A percentile compares a stretch with the other conserved stretches of the same genome.
These are phyloP conservation scores for Fraxinus cuspidata DNA, from an alignment of 257 asterid species.

Conservation along the genomic window DNA sequence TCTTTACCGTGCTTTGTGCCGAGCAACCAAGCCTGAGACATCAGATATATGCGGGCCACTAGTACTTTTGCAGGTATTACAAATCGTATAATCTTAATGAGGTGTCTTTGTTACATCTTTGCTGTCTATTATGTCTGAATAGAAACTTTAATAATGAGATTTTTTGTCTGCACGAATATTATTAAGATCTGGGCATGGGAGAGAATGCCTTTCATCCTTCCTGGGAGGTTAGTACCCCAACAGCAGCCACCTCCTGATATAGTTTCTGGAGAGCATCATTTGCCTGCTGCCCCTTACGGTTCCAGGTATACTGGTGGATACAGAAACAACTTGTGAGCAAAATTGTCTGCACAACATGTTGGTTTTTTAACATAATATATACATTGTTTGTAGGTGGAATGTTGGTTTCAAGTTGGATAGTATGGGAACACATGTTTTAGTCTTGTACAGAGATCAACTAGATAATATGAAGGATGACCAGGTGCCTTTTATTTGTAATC, in stretches of 20 bases:
- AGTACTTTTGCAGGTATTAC: constrained; percentile 73
- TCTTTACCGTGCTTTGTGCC: constrained; percentile 71
- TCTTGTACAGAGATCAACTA: constrained; percentile 52
- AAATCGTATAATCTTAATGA: background rate
- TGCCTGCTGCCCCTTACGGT: constrained; percentile 79
- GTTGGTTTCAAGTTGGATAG: constrained; percentile 83
- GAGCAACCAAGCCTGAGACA: constrained; percentile 75
- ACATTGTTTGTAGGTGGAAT: constrained; percentile 61
- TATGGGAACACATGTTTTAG: constrained; percentile 63
- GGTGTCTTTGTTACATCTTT: constrained; percentile 7
- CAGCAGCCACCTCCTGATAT: constrained; percentile 52
- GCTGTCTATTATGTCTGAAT: constrained; percentile 15
- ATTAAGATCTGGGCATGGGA: constrained; percentile 86
- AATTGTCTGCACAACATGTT: background rate
- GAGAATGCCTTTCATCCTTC: constrained; percentile 74
- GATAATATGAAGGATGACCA: constrained; percentile 69
- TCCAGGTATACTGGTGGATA: constrained; percentile 50
- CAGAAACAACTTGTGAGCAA: background rate
- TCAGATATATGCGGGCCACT: constrained; percentile 82
- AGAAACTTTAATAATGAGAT: constrained; percentile 15
- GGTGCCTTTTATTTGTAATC: constrained; percentile 34
- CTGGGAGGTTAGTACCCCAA: constrained; percentile 74
- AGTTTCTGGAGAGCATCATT: constrained; percentile 42
- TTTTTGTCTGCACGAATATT: constrained; percentile 21
- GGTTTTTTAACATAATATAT: constrained; percentile 7